A percentile compares a stretch with the other conserved stretches of the same genome.
phyloP scores from a whole-genome alignment of 495 filamentous ascomycete genomes.

The Talaromyces thailandensis region DNA sequence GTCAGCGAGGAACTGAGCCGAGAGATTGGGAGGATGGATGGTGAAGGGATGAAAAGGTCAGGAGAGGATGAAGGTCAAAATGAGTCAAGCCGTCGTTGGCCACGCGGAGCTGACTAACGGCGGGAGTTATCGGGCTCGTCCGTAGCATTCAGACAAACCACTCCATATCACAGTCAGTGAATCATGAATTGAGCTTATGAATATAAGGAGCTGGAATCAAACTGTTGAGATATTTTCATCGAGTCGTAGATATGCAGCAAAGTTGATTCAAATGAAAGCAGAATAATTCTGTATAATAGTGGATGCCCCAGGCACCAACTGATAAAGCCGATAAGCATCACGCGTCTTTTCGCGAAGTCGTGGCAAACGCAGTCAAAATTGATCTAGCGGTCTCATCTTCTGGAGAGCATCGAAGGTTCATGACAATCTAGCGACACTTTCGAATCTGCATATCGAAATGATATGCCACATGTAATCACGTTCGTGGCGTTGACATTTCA shows the following conservation, averaged over 20 bases:
- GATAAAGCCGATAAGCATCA: background rate
- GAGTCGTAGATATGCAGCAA: no score
- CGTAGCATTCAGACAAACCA: no score
- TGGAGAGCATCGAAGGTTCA: background rate
- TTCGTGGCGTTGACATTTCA: background rate
- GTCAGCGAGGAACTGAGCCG: constrained; percentile 7
- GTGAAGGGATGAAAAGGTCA: background rate
- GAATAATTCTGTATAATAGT: background rate
- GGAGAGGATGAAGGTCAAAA: background rate
- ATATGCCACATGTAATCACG: background rate
- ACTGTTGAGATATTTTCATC: background rate
- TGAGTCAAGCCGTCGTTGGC: background rate
- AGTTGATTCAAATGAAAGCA: background rate
- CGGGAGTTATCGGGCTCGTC: background rate
- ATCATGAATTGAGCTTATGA: background rate
- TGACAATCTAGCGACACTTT: background rate
- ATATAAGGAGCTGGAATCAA: background rate
- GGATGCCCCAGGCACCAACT: background rate
- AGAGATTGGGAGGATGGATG: constrained; percentile 9
- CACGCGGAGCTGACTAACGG: constrained; percentile 1
- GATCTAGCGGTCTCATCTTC: background rate
- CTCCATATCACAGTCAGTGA: background rate
- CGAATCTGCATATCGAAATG: background rate
- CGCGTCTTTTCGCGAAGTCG: background rate
- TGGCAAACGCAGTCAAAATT: background rate